Base-by-base conservation (phyloP, 148 eudicot species). In the Hydrangea macrophylla region DNA sequence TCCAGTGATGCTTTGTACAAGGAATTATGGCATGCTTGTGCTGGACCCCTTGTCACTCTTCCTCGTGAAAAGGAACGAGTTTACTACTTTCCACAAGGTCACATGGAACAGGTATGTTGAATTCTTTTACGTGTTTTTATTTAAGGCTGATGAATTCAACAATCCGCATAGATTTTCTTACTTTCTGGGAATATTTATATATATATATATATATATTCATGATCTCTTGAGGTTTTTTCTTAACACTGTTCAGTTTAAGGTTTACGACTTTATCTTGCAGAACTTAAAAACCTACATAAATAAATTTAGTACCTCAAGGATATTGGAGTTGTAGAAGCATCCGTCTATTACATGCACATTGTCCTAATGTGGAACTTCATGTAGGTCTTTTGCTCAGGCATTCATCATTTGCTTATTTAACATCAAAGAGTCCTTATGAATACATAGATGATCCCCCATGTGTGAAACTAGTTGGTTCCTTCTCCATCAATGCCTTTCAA, bases 11-110 rank as follows among this genome's bases (percentile, higher is more conserved):
- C 88, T 66, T 70, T 93, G 54, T 90, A 83, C 80, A 83, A 82
- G 79, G 96, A 93, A 77, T 86, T 93, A 13, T 93, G 98, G 98
- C 83, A 86, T 82, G 95, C 96, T 35, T 93, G 98, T 81, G 98
- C 98, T 73, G 98, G 98, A 31, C 92, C 98, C 23, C 92, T 93
- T 30, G 98, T 90, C 15, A 83, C 68, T 72, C 84, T 93, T 65
- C 98, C 98, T 24, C 89, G 92, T 62, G 82, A 82, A 63, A 90
- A 82, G n/a, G 96, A 90, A 77, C 80, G 90, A 9, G 96, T 88
- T 63, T 93, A 93, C 74, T 93, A 93, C 81, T 93, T 93, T 67
- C 98, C 98, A 5, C 92, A 90, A 68, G 98, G 98, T 44, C 98
- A 93, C 74, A 90, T 90, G 95, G 98, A 93, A 73, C 98, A 93